Percentiles rank a stretch among this genome's conserved stretches.
These are phyloP conservation scores for Kuraishia ogatae DNA, from an alignment of 805 yeast genomes.

Conservation along the genomic window DNA sequence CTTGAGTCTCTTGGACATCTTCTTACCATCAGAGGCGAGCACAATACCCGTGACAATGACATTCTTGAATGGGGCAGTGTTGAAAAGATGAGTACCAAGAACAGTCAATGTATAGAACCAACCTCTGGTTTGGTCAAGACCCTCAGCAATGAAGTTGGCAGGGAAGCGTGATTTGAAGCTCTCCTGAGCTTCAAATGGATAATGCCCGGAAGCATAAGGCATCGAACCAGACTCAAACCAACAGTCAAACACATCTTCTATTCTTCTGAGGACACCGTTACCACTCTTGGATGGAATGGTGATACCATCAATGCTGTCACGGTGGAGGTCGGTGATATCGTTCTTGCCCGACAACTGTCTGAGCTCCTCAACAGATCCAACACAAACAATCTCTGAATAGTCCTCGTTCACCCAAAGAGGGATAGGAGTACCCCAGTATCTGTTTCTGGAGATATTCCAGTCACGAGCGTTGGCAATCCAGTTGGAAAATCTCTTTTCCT, in stretches of 20 bases:
- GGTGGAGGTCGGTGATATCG: constrained; percentile 84
- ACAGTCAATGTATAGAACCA: constrained; percentile 98
- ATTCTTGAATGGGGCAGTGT: constrained; percentile 87
- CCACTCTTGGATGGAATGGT: constrained; percentile 91
- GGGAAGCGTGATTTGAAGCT: constrained; percentile 74
- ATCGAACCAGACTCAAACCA: constrained; percentile 99
- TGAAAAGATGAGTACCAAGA: constrained; percentile 89
- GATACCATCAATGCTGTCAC: constrained; percentile 84
- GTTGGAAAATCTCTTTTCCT: constrained; percentile 92
- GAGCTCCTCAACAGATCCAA: constrained; percentile 86
- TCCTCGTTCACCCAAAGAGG: constrained; percentile 98
- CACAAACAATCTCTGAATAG: constrained; percentile 82
- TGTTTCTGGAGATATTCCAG: constrained; percentile 96
- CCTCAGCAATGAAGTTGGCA: constrained; percentile 96
- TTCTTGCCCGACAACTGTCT: constrained; percentile 73
- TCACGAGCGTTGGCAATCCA: constrained; percentile 99
- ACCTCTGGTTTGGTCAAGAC: constrained; percentile 99
- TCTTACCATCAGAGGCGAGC: constrained; percentile 95
- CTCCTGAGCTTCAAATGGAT: constrained; percentile 85
- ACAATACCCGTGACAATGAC: constrained; percentile 96
- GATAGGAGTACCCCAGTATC: constrained; percentile 99
- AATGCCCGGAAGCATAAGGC: constrained; percentile 97
- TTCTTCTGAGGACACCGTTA: constrained; percentile 78
- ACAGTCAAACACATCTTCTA: constrained; percentile 98
- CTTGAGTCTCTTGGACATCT: constrained; percentile 97